Percentiles rank a stretch among this genome's conserved stretches.
These are phyloP conservation scores for Athelia sp. DNA, from an alignment of 1,284 basidiomycete genomes.

Conservation along the genomic window DNA sequence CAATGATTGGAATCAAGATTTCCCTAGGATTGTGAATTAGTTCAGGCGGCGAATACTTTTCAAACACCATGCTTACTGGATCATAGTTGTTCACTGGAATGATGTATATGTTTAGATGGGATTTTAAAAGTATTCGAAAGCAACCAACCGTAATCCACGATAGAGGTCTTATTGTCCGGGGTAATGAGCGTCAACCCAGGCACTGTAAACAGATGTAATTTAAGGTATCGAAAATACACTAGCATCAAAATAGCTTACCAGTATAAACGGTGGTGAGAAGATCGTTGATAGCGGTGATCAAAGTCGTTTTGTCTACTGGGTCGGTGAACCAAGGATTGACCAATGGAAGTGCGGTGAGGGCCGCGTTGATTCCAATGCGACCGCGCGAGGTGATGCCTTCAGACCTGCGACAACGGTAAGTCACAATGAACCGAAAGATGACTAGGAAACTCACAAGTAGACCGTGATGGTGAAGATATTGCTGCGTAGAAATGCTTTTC, in stretches of 20 bases:
- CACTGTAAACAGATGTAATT: constrained; percentile 26
- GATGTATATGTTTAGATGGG: background rate
- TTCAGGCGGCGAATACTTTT: background rate
- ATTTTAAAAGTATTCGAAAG: background rate
- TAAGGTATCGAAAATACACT: background rate
- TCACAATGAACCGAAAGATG: constrained; percentile 2
- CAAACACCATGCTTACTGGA: constrained; percentile 22
- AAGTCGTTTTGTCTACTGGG: constrained; percentile 45
- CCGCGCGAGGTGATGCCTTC: constrained; percentile 58
- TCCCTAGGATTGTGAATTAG: constrained; percentile 7
- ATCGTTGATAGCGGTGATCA: constrained; percentile 46
- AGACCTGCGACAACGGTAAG: constrained; percentile 25
- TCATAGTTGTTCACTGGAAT: constrained; percentile 42
- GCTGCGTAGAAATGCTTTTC: constrained; percentile 17
- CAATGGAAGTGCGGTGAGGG: constrained; percentile 41
- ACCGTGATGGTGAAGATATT: constrained; percentile 59
- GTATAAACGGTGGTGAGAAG: constrained; percentile 33
- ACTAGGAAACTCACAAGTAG: constrained; percentile 37
- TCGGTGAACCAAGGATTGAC: constrained; percentile 56
- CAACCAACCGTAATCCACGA: constrained; percentile 42
- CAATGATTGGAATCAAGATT: constrained; percentile 54
- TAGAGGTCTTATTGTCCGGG: constrained; percentile 51
- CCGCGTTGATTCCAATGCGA: constrained; percentile 53
- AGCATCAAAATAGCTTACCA: constrained; percentile 23
- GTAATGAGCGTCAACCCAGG: constrained; percentile 48